Evolutionary conservation across 2,329 filamentous ascomycete genomes (phyloP), one percentile per base, ranked within the genome.

Genomic region (Botryosphaeria dothidea): DNA sequence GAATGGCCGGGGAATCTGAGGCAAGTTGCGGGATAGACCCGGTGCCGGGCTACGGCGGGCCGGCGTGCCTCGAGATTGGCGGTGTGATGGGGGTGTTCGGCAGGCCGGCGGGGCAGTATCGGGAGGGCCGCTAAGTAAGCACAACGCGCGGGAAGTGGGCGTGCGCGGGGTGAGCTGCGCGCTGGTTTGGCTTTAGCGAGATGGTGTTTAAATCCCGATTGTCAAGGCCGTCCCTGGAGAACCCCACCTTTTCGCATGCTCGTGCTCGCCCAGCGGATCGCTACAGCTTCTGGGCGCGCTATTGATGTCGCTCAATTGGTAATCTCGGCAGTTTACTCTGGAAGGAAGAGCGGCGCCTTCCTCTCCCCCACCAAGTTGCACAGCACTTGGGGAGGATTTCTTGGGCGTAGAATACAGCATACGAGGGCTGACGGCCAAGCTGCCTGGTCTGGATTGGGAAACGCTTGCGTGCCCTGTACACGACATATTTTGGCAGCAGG

Each of bases 261-360:
- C 21, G 38, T 23, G 52, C 19, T 21, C 13, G 23, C 15, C 23
- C 46, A 29, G 52, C 52, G 21, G 52, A 56, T 56, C 52, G 36
- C 52, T 23, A 41, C 52, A 56, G 23, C 19, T 6, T 27, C n/a
- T 25, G 19, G 34, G 34, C 36, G 23, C 52, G 25, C 23, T 41
- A 41, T 27, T 36, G 31, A 7, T 43, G 36, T 17, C 36, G 31
- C 34, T 57, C 52, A 38, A 38, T 43, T 5, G 36, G 8, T 57
- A 34, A 60, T 60, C 27, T 60, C 56, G 56, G 56, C 56, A 60
- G 25, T 46, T 41, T 60, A 25, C n/a, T n/a, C 56, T 43, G 23
- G 23, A 27, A 43, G 23, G 29, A 17, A 57, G 36, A 25, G 15
- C 15, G 13, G 34, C 15, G 13, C 15, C 41, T n/a, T 19, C 31